Evolutionary conservation across 1,139 yeast species (phyloP), one percentile per base, ranked within the genome.

Genomic region (Citeromyces hawaiiensis): DNA sequence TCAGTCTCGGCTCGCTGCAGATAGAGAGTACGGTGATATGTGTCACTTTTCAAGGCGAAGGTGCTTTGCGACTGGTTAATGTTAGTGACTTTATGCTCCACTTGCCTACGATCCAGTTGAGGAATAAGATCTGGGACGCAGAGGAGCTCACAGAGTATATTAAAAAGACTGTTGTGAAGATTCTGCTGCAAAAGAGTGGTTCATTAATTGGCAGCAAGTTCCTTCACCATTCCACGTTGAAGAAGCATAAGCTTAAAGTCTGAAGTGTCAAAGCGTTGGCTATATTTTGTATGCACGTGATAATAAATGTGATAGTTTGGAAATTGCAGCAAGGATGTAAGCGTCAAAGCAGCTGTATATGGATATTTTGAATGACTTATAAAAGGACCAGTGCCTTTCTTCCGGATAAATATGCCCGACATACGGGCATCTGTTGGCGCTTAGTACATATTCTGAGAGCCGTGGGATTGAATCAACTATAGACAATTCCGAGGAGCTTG

Each of bases 41-140:
- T 56, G 66, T 80, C 18, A 76, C 86, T 3, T 70, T 76, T 44
- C 70, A 68, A 47, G 75, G 81, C 38, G 64, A 63, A 38, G 86
- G 87, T 0, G 63, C 69, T 32, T 64, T 63, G 50, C 61, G 79
- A 44, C 50, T 78, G 42, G 65, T 77, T 41, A 80, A 80, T 51
- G 86, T 81, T 3, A 67, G 73, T 30, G 67, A 74, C 47, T 75
- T 81, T 45, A 58, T 65, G 13, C 58, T 80, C 37, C 60, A 62
- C 21, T 55, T 80, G 42, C 87, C 86, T 0, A 66, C 63, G 21
- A 58, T 79, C 39, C 48, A 51, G 6, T 69, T 79, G 39, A 56
- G 58, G 18, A 65, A 70, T 46, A 61, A 64, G 49, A 62, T 78
- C 2, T 59, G 77, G 56, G 74, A 81, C 2, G 49, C 69, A 35